These are phyloP conservation scores for Fragaria vesca DNA, from an alignment of 306 rosid genomes.

Conservation along the genomic window DNA sequence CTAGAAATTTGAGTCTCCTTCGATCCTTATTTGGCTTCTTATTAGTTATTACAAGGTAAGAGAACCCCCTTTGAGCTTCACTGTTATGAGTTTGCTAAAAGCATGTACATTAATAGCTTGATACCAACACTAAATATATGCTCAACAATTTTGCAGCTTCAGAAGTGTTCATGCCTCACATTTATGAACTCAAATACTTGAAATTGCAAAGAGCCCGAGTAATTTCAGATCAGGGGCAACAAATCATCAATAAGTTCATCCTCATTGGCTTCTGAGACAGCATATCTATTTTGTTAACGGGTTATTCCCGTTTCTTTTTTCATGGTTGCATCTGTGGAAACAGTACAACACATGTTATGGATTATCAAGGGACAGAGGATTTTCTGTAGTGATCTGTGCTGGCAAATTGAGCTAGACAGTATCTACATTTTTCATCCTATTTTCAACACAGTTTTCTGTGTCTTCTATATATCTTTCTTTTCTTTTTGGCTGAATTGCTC, in stretches of 20 bases:
- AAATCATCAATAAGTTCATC: constrained; percentile 16
- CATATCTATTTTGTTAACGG: constrained; percentile 40
- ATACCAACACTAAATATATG: not conserved
- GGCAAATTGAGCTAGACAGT: constrained; percentile 31
- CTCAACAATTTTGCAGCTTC: constrained; percentile 14
- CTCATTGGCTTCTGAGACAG: constrained; percentile 7
- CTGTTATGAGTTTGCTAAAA: not conserved
- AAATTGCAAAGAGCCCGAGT: not conserved
- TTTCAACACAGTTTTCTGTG: constrained; percentile 26
- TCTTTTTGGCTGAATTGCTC: constrained; percentile 26
- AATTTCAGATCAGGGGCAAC: constrained; percentile 10
- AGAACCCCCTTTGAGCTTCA: constrained; percentile 21
- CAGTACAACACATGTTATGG: constrained; percentile 61
- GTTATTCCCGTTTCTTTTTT: constrained; percentile 59
- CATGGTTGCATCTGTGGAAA: constrained; percentile 64
- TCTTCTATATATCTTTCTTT: not conserved
- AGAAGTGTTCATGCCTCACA: constrained; percentile 7
- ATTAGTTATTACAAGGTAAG: constrained; percentile 31
- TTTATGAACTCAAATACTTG: not conserved
- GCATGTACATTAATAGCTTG: not conserved
- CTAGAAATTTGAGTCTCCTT: constrained; percentile 68
- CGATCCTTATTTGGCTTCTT: constrained; percentile 16
- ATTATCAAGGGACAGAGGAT: constrained; percentile 30
- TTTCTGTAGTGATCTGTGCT: constrained; percentile 30
- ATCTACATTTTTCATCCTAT: constrained; percentile 33